These are phyloP conservation scores for Bjerkandera adusta DNA, from an alignment of 1,284 basidiomycete genomes.

Conservation along the genomic window DNA sequence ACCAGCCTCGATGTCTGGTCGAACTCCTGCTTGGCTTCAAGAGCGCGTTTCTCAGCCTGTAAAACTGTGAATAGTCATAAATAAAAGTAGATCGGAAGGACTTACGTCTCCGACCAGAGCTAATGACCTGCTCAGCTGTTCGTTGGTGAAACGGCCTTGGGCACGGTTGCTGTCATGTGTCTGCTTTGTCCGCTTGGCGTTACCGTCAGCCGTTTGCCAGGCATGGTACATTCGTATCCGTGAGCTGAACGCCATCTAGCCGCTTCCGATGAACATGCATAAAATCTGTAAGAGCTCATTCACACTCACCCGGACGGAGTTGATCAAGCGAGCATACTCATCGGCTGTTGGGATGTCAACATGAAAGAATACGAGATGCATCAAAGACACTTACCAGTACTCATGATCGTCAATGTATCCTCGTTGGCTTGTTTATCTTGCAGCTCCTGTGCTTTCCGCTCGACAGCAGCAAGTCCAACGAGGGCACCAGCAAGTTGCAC, in stretches of 20 bases:
- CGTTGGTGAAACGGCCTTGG: constrained; percentile 66
- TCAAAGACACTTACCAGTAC: constrained; percentile 50
- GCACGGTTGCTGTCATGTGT: constrained; percentile 80
- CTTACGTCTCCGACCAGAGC: constrained; percentile 78
- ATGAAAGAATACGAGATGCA: background rate
- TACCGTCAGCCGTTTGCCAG: constrained; percentile 80
- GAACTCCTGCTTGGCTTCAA: constrained; percentile 84
- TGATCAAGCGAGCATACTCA: constrained; percentile 91
- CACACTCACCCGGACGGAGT: constrained; percentile 78
- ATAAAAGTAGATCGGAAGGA: constrained; percentile 4
- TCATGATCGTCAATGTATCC: constrained; percentile 77
- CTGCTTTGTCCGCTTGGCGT: constrained; percentile 70
- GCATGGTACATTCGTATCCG: constrained; percentile 80
- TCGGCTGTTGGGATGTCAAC: constrained; percentile 50
- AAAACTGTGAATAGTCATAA: background rate
- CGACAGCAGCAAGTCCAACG: constrained; percentile 69
- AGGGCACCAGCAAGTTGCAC: constrained; percentile 67
- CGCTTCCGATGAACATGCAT: background rate
- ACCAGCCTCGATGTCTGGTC: constrained; percentile 85
- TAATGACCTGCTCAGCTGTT: constrained; percentile 66
- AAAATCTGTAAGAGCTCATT: constrained; percentile 8
- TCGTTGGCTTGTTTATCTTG: constrained; percentile 74
- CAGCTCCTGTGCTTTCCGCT: constrained; percentile 66
- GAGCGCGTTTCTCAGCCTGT: constrained; percentile 79
- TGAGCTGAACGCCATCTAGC: constrained; percentile 80